Conservation (phyloP, 495 filamentous ascomycete genomes). For the Hypoxylon intermedium region DNA sequence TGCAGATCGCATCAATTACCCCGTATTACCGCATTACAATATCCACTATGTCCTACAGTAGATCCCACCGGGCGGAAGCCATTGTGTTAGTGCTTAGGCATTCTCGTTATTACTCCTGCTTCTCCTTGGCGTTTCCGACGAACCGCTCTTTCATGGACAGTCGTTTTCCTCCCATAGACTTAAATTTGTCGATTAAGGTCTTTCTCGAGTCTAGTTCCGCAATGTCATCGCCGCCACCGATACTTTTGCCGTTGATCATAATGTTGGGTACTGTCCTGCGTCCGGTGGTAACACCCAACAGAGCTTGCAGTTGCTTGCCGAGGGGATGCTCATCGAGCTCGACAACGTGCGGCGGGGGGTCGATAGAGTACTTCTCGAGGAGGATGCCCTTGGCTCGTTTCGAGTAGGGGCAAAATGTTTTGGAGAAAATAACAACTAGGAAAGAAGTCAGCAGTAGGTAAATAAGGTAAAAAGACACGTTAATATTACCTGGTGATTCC, state of each 20-base stretch:
- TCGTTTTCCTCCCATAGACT: slow-evolving; percentile 72
- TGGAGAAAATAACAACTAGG: slow-evolving; percentile 92
- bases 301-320: slow-evolving; percentile 71
- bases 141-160: slow-evolving; percentile 59
- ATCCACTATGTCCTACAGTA: slow-evolving; percentile 13
- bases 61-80: slow-evolving; percentile 4
- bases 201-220: slow-evolving; percentile 72
- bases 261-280: slow-evolving; percentile 90
- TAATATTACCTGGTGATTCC: slow-evolving; percentile 73
- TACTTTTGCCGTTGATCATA: slow-evolving; percentile 83
- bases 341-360: slow-evolving; percentile 83
- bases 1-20: slow-evolving; percentile 27
- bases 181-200: slow-evolving; percentile 73
- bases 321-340: slow-evolving; percentile 86
- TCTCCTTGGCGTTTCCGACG: slow-evolving; percentile 34
- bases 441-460: slow-evolving; percentile 19
- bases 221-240: slow-evolving; percentile 91
- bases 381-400: slow-evolving; percentile 82
- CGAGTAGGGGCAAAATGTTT: slow-evolving; percentile 88
- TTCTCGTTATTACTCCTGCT: slow-evolving; percentile 20
- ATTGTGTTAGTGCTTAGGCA: background rate
- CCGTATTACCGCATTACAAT: slow-evolving; percentile 26
- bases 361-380: slow-evolving; percentile 79
- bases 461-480: background rate
- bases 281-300: slow-evolving; percentile 74